A percentile compares a stretch with the other conserved stretches of the same genome.
These are phyloP conservation scores for Allium sativum DNA, from an alignment of 106 monocot genomes.

Conservation along the genomic window DNA sequence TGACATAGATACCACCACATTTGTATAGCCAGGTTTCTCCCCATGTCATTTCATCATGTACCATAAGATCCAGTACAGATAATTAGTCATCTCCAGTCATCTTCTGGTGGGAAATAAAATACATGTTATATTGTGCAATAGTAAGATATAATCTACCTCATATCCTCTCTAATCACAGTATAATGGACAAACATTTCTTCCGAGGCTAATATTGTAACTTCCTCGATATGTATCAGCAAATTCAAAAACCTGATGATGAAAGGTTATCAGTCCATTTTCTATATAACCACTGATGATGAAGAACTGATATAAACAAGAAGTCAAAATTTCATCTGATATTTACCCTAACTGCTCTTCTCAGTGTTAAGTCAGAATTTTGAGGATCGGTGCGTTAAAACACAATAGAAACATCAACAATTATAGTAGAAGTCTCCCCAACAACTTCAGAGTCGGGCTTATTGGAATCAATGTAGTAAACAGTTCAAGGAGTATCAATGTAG, in stretches of 20 bases:
- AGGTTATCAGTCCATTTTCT: not conserved
- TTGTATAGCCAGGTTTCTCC: slow-evolving; percentile 72
- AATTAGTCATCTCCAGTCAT: too few species aligned
- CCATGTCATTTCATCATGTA: slow-evolving; percentile 72
- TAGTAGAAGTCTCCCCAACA: slow-evolving; percentile 79
- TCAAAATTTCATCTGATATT: not conserved
- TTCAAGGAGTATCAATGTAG: slow-evolving; percentile 94
- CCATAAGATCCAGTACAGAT: too few species aligned
- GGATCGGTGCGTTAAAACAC: slow-evolving; percentile 71
- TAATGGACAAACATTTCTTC: slow-evolving; percentile 41
- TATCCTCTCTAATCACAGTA: slow-evolving; percentile 82
- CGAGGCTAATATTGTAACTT: slow-evolving; percentile 37
- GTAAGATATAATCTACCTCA: slow-evolving; percentile 18
- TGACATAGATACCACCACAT: slow-evolving; percentile 45
- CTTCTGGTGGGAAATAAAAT: not conserved
- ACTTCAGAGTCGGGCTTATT: slow-evolving; percentile 78
- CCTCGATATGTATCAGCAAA: slow-evolving; percentile 66
- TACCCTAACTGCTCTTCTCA: slow-evolving; percentile 57
- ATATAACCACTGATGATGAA: not conserved
- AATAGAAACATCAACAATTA: slow-evolving; percentile 67
- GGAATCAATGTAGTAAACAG: slow-evolving; percentile 48
- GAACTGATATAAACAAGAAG: too few species aligned
- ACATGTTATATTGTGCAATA: not conserved
- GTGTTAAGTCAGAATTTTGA: slow-evolving; percentile 47
- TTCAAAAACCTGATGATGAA: slow-evolving; percentile 35